phyloP scores from a whole-genome alignment of 345 rosid genomes.

The Erysimum cheiranthoides region DNA sequence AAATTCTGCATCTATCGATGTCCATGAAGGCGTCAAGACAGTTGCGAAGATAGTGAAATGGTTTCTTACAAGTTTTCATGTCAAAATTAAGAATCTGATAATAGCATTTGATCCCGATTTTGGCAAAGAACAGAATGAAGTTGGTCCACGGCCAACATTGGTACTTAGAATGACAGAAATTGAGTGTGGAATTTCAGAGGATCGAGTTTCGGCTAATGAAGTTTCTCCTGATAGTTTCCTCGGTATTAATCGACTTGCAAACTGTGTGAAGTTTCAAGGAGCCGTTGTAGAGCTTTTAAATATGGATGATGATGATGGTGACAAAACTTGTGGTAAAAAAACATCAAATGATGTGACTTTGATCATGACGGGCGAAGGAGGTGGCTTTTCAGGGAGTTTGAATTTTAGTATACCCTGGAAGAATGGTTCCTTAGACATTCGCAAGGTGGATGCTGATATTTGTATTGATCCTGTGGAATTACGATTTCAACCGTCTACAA shows the following conservation, averaged over 20 bases:
- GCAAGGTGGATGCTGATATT: slow-evolving; percentile 84
- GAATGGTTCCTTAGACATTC: slow-evolving; percentile 89
- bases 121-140: slow-evolving; percentile 44
- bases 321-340: slow-evolving; percentile 32
- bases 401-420: slow-evolving; percentile 92
- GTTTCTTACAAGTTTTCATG: slow-evolving; percentile 83
- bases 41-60: slow-evolving; percentile 95
- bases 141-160: slow-evolving; percentile 51
- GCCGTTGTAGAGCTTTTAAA: slow-evolving; percentile 78
- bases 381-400: slow-evolving; percentile 84
- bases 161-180: slow-evolving; percentile 72
- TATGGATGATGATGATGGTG: slow-evolving; percentile 53
- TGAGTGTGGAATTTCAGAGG: slow-evolving; percentile 86
- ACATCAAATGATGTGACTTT: slow-evolving; percentile 53
- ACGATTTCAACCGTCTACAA: slow-evolving; percentile 68
- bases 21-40: slow-evolving; percentile 96
- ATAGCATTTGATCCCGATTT: slow-evolving; percentile 77
- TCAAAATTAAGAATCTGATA: slow-evolving; percentile 71
- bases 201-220: slow-evolving; percentile 43
- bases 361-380: slow-evolving; percentile 66
- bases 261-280: slow-evolving; percentile 80
- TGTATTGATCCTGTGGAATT: slow-evolving; percentile 77
- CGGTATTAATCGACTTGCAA: slow-evolving; percentile 69
- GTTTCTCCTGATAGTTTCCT: slow-evolving; percentile 60
- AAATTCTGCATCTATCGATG: slow-evolving; percentile 58